Base-by-base conservation (phyloP, 2,329 filamentous ascomycete species). In the Apiospora aurea region DNA sequence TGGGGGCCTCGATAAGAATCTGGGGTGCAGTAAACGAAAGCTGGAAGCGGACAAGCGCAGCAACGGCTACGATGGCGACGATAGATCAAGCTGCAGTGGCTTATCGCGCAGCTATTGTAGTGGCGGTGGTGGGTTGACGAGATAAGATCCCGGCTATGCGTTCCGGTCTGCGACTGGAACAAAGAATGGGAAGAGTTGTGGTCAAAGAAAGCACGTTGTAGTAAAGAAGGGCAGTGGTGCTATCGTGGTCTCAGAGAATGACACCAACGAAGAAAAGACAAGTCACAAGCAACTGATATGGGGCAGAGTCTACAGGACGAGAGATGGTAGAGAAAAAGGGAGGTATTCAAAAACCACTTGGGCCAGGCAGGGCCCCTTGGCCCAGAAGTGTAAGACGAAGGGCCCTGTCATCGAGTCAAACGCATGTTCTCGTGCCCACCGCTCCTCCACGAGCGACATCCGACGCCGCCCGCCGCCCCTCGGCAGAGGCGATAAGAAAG, bases 401-500 rank as follows among this genome's bases (percentile, higher is more conserved):
- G 57, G 57, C 21, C 10, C 24, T 24, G 26, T 21, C 34, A 41
- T 64, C 34, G 57, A 64, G 29, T 64, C 57, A 64, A 64, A 64
- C 57, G 34, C 18, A 64, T 64, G 57, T 64, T 21, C 21, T n/a
- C 29, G 34, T 64, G 57, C n/a, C 57, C 57, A 64, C 34, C 57
- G 29, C 57, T 64, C n/a, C n/a, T 38, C 18, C 57, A 41, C 57
- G 57, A 38, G 57, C 57, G 57, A 41, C 57, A 41, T 64, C 57
- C 57, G 57, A 64, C 57, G 57, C 57, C 57, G 57, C 57, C 34
- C 57, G 57, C 34, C 34, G 29, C 18, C 57, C 29, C 57, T 64
- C 57, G 57, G 57, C 34, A 64, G 49, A n/a, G 16, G 29, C 29
- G 57, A 64, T 64, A 64, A 61, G 53, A 21, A n/a, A 64, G 57